These are phyloP conservation scores for Zygnema cylindricum DNA, from an alignment of 139 green algal genomes.

Conservation along the genomic window DNA sequence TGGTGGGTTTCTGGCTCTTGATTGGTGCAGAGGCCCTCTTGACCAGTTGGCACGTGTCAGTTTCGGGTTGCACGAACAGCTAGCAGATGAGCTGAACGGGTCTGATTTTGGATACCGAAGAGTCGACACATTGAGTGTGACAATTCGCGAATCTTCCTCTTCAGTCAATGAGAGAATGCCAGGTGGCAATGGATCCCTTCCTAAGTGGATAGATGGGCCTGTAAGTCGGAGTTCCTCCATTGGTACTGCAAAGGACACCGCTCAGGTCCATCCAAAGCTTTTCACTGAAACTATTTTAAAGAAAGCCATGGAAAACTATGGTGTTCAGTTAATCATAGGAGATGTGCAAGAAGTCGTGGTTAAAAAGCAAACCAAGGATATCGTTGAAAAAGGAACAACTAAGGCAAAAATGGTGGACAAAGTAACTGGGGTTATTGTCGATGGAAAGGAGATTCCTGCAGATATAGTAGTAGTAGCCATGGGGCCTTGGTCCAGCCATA, in stretches of 20 bases:
- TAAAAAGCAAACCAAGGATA: background rate
- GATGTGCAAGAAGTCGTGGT: conserved; percentile 42
- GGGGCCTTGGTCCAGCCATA: conserved; percentile 58
- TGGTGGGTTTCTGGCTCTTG: conserved; percentile 65
- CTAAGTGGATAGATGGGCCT: conserved; percentile 40
- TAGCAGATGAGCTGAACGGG: conserved; percentile 53
- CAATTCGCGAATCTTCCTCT: conserved; percentile 13
- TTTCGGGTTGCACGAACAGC: conserved; percentile 65
- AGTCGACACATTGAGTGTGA: conserved; percentile 41
- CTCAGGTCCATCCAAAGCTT: conserved; percentile 50
- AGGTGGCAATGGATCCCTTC: conserved; percentile 18
- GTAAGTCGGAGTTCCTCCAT: background rate
- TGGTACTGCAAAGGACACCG: conserved; percentile 14
- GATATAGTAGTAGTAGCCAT: conserved; percentile 62
- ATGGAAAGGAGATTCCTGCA: conserved; percentile 25
- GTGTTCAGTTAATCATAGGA: conserved; percentile 34
- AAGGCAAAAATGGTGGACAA: background rate
- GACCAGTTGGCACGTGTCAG: conserved; percentile 53
- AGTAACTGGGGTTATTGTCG: conserved; percentile 46
- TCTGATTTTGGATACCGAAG: conserved; percentile 50
- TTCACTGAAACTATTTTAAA: conserved; percentile 45
- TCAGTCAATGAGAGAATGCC: background rate
- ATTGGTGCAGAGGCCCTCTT: conserved; percentile 56
- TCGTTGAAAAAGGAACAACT: background rate
- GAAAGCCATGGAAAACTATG: conserved; percentile 35